Conservation (phyloP, 768 basidiomycete genomes). For the Trametes meyenii region DNA sequence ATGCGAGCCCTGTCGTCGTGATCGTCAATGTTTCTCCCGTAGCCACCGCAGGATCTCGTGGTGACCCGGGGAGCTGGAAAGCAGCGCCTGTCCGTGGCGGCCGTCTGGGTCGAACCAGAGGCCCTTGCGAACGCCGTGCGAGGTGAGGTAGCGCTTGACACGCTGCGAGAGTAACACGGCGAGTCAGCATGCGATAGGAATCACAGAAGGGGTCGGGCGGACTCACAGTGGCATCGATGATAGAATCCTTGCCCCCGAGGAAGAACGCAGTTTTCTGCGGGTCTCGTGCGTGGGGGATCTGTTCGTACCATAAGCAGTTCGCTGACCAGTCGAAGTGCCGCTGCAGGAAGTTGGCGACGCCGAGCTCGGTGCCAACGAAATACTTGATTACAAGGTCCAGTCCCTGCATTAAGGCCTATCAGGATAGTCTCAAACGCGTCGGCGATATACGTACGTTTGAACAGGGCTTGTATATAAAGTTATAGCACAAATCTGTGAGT, state of each 20-base stretch:
- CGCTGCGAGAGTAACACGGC: conserved; percentile 49
- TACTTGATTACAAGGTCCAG: conserved; percentile 83
- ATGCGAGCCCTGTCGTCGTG: neutral
- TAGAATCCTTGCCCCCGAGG: conserved; percentile 81
- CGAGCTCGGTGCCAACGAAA: conserved; percentile 86
- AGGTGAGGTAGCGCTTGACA: conserved; percentile 70
- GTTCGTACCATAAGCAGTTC: conserved; percentile 89
- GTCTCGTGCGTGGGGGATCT: conserved; percentile 80
- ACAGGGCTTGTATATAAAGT: conserved; percentile 80
- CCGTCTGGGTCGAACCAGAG: conserved; percentile 66
- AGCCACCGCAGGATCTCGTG: conserved; percentile 68
- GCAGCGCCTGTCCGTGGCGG: conserved; percentile 63
- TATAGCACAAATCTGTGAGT: conserved; percentile 79
- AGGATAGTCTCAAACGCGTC: neutral
- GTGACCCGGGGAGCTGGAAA: conserved; percentile 54
- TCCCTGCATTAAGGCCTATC: conserved; percentile 47
- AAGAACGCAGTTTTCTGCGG: conserved; percentile 69
- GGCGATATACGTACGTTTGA: conserved; percentile 50
- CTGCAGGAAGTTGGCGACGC: conserved; percentile 83
- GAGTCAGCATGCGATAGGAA: neutral
- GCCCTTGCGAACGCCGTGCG: conserved; percentile 72
- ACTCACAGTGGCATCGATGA: conserved; percentile 71
- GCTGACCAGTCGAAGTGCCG: conserved; percentile 85
- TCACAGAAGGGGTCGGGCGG: neutral
- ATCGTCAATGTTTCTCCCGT: conserved; percentile 24